Evolutionary conservation across 2,329 filamentous ascomycete genomes (phyloP).

Genomic region (Triangularia setosa): DNA sequence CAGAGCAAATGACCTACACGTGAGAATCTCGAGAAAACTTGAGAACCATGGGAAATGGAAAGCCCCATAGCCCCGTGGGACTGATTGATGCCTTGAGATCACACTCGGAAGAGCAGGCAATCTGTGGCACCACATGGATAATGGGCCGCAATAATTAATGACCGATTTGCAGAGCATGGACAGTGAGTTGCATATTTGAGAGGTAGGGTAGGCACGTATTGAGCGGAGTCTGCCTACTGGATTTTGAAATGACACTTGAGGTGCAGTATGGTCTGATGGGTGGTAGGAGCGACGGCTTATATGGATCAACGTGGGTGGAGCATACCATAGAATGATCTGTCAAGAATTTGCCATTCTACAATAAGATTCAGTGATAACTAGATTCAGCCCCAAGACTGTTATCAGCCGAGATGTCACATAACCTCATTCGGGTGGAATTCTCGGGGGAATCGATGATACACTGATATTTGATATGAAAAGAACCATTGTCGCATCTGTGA

Average conservation of each 20-base stretch:
- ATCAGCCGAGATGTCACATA: not conserved
- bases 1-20: too few relatives aligned
- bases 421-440: not conserved
- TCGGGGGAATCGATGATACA: not conserved
- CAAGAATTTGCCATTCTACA: not conserved
- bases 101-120: not conserved
- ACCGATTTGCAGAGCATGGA: not conserved
- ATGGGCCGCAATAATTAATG: not conserved
- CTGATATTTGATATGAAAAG: too few relatives aligned
- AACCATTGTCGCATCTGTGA: too few relatives aligned
- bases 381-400: not conserved
- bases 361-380: not conserved
- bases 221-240: not conserved
- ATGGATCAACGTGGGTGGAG: not conserved
- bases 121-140: too few relatives aligned
- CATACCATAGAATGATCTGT: not conserved
- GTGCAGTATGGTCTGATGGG: not conserved
- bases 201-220: not conserved
- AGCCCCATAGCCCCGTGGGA: too few relatives aligned
- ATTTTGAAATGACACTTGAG: not conserved
- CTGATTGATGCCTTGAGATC: too few relatives aligned
- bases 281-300: not conserved
- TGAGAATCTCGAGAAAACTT: too few relatives aligned
- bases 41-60: too few relatives aligned
- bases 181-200: too few relatives aligned